phyloP scores from a whole-genome alignment of 208 protist species.

The Lotmaria passim region DNA sequence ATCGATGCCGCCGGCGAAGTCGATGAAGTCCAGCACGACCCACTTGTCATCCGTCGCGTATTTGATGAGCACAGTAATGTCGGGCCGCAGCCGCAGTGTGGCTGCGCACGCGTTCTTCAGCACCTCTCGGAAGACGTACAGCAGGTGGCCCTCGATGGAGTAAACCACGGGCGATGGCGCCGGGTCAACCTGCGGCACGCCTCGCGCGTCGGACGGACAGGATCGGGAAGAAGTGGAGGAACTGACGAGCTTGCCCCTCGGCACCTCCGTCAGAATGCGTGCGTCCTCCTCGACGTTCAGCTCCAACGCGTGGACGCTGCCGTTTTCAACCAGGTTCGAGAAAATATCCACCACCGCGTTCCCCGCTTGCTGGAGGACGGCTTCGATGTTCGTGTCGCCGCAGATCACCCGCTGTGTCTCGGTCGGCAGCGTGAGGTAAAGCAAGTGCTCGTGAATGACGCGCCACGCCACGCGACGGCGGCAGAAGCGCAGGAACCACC shows the following conservation, averaged over 20 bases:
- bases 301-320: conserved; percentile 39
- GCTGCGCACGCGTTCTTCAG: conserved; percentile 90
- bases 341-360: conserved; percentile 72
- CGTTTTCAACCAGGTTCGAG: conserved; percentile 36
- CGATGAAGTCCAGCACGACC: conserved; percentile 79
- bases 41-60: conserved; percentile 62
- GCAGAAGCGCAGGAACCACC: conserved; percentile 83
- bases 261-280: conserved; percentile 35
- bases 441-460: conserved; percentile 84
- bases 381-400: conserved; percentile 42
- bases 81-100: conserved; percentile 25
- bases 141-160: conserved; percentile 76
- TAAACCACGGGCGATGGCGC: conserved; percentile 34
- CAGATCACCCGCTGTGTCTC: conserved; percentile 54
- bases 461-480: conserved; percentile 81
- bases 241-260: conserved; percentile 40
- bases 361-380: conserved; percentile 55
- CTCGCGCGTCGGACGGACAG: conserved; percentile 24
- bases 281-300: conserved; percentile 73
- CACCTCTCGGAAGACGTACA: conserved; percentile 81
- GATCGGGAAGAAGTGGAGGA: conserved; percentile 46
- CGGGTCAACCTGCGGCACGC: not conserved
- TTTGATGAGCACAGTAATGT: conserved; percentile 48
- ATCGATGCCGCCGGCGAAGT: conserved; percentile 66
- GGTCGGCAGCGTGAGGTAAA: conserved; percentile 55